Evolutionary conservation across 2,329 filamentous ascomycete genomes (phyloP), one percentile per base, ranked within the genome.

Genomic region (Penicillium glabrum): DNA sequence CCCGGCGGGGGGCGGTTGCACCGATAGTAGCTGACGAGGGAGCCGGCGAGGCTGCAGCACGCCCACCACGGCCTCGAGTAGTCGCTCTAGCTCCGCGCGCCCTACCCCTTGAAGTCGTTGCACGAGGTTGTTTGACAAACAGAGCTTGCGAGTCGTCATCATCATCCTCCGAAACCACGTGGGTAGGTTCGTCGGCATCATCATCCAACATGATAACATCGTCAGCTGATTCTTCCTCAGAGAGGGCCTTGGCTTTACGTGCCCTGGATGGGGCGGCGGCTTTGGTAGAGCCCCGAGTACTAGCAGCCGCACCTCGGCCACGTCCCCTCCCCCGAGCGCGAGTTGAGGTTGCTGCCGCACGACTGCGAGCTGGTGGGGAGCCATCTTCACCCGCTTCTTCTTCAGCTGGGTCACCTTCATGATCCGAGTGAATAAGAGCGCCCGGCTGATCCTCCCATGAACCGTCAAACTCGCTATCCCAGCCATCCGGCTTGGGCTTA

Each of bases 401-500:
- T 35, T 76, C 77, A n/a, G 69, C 66, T 13, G 69, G 71, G 14
- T 78, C 79, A 16, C 79, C 77, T 58, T 82, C 76, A 21, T 79
- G 71, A n/a, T 83, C 80, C 3, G 78, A 78, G 56, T 76, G 76
- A 45, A 86, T 80, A 5, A 86, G 72, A 1, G 88, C 90, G 8
- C 84, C 87, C 0, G 89, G 85, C 57, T 91, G 86, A 47, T 95
- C 89, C 58, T 89, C 89, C 93, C 93, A 98, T 50, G 83, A 82
- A 0, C 93, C 95, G 49, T 96, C 89, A 26, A 93, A 78, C 62
- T 98, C 93, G n/a, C 86, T 90, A 69, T 98, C 91, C 92, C 93
- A 98, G 2, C 81, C 82, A 11, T 85, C 83, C 1, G 93, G 93
- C 71, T 87, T 90, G 0, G 90, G 87, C 70, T 90, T 93, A 58